phyloP scores from a whole-genome alignment of 257 asterid species.

The Ocimum tenuiflorum region DNA sequence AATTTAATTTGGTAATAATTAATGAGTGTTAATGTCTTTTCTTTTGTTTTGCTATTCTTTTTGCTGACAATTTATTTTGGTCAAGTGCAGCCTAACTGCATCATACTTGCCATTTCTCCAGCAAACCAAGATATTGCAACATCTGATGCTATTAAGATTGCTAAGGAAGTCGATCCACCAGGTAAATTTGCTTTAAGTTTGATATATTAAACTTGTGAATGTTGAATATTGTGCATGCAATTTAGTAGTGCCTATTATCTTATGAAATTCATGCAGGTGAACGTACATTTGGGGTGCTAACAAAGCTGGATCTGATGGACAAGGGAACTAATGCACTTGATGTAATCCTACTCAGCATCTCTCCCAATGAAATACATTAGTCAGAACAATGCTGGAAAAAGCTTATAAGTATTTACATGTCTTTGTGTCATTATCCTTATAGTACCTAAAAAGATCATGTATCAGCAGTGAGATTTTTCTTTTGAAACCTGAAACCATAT shows the following conservation, averaged over 20 bases:
- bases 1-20: neutral
- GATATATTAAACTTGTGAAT: constrained; percentile 1
- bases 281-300: constrained; percentile 90
- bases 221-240: neutral
- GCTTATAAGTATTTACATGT: neutral
- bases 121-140: constrained; percentile 98
- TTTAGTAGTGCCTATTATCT: constrained; percentile 11
- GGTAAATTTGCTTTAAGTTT: constrained; percentile 33
- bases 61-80: neutral
- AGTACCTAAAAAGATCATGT: neutral
- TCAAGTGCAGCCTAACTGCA: constrained; percentile 64
- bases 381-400: neutral
- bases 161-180: constrained; percentile 82
- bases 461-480: neutral
- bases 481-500: neutral
- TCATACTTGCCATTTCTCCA: constrained; percentile 88
- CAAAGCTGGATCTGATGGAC: constrained; percentile 92
- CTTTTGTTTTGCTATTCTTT: neutral
- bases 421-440: neutral
- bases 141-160: constrained; percentile 87
- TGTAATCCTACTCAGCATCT: constrained; percentile 34
- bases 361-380: neutral
- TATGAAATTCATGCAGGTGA: constrained; percentile 49
- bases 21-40: neutral
- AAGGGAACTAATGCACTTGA: constrained; percentile 90